Percentiles rank a stretch among this genome's conserved stretches.
These are phyloP conservation scores for Cucurbita ficifolia DNA, from an alignment of 306 rosid species.

Conservation along the genomic window DNA sequence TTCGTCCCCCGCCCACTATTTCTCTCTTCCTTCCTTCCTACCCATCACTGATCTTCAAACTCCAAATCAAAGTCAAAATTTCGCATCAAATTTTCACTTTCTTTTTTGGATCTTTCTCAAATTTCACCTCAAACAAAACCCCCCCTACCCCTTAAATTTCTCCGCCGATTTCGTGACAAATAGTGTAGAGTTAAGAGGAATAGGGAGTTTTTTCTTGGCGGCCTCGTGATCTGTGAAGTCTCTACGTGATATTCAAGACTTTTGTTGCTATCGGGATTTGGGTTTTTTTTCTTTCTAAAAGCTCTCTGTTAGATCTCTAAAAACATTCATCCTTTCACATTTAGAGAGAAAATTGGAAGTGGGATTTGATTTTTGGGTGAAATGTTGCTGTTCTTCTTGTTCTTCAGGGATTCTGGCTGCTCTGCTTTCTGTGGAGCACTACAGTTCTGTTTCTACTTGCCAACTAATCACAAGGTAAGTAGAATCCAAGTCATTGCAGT, in stretches of 20 bases:
- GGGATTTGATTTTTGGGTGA: background rate
- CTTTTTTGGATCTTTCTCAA: background rate
- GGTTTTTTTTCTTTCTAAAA: background rate
- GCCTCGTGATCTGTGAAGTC: background rate
- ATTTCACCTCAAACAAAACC: background rate
- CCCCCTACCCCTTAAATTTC: background rate
- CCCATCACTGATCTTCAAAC: background rate
- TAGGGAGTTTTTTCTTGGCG: background rate
- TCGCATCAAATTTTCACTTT: background rate
- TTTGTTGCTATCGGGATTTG: background rate
- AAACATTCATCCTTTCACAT: conserved; percentile 2
- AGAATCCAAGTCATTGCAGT: background rate
- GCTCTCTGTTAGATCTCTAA: background rate
- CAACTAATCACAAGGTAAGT: background rate
- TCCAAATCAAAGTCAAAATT: background rate
- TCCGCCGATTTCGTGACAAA: conserved; percentile 13
- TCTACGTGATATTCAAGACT: background rate
- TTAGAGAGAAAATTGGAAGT: background rate
- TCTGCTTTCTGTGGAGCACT: background rate
- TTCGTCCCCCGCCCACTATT: background rate
- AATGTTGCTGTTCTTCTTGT: background rate
- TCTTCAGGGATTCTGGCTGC: background rate
- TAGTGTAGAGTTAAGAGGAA: background rate
- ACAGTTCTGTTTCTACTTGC: background rate
- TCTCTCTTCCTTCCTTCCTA: background rate